phyloP scores from a whole-genome alignment of 192 early-diverging fungal species.

The Chytriomyces sp. region DNA sequence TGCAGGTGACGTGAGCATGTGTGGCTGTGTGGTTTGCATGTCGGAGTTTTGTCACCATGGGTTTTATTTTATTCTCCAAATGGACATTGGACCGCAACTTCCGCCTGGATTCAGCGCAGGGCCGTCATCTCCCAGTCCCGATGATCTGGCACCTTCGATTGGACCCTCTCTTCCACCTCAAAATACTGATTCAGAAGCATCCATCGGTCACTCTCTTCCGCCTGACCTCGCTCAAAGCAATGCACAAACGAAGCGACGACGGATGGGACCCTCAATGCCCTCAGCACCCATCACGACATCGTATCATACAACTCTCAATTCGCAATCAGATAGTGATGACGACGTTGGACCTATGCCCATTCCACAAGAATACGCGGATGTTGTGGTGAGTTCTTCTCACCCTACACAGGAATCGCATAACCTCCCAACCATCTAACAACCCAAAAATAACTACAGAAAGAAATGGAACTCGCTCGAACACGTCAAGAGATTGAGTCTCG shows the following conservation, averaged over 20 bases:
- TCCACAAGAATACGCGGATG: slow-evolving; percentile 26
- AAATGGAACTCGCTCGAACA: slow-evolving; percentile 19
- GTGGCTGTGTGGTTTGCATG: neutral
- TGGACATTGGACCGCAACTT: neutral
- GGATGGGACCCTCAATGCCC: slow-evolving; percentile 26
- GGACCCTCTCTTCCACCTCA: neutral
- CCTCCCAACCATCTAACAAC: neutral
- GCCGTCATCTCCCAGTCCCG: neutral
- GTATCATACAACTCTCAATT: neutral
- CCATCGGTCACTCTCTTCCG: slow-evolving; percentile 1
- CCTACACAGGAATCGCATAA: neutral
- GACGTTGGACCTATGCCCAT: slow-evolving; percentile 33
- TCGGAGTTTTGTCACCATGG: neutral
- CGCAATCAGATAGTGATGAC: slow-evolving; percentile 27
- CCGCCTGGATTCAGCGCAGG: neutral
- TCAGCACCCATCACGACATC: neutral
- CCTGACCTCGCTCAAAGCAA: neutral
- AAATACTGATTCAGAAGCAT: neutral
- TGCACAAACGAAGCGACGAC: slow-evolving; percentile 9
- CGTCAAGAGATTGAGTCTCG: slow-evolving; percentile 27
- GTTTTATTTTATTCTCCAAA: neutral
- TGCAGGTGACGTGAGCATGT: neutral
- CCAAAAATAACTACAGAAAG: neutral
- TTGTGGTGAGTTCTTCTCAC: neutral
- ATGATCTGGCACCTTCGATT: neutral